These are phyloP conservation scores for Knufia fluminis DNA, from an alignment of 2,329 filamentous ascomycete genomes.

Conservation along the genomic window DNA sequence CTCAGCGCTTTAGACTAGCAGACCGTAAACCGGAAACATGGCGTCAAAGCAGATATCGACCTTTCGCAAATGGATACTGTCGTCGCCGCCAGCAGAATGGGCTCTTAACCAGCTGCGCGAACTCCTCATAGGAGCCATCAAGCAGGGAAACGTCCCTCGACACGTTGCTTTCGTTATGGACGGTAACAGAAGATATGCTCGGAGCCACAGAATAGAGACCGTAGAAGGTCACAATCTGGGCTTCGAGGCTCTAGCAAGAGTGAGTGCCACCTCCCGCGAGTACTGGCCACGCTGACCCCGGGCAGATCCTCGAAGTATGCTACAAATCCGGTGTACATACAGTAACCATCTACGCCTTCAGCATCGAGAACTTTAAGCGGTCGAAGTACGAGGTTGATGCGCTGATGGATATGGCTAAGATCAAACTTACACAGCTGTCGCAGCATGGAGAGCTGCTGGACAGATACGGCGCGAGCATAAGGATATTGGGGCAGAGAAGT, in stretches of 20 bases:
- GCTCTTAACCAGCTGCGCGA: conserved; percentile 69
- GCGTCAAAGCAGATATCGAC: conserved; percentile 10
- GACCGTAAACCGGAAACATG: conserved; percentile 2
- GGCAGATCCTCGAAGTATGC: conserved; percentile 85
- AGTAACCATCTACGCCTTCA: conserved; percentile 96
- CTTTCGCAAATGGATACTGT: conserved; percentile 65
- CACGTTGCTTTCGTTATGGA: conserved; percentile 99
- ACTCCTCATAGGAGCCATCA: conserved; percentile 75
- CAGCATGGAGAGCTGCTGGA: conserved; percentile 91
- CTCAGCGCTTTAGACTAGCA: no score
- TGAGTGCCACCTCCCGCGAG: conserved; percentile 36
- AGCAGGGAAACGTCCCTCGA: conserved; percentile 82
- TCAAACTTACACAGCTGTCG: conserved; percentile 82
- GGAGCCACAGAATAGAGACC: conserved; percentile 85
- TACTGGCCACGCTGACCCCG: conserved; percentile 9
- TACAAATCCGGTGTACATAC: conserved; percentile 96
- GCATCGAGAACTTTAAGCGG: conserved; percentile 97
- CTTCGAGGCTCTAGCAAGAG: conserved; percentile 85
- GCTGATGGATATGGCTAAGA: conserved; percentile 94
- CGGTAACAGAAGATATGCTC: conserved; percentile 86
- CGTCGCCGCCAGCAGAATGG: conserved; percentile 89
- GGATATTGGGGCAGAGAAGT: conserved; percentile 74
- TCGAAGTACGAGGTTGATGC: conserved; percentile 94
- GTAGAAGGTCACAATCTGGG: conserved; percentile 93
- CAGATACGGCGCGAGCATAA: conserved; percentile 79